Evolutionary conservation across 202 grass and related monocot genomes (phyloP).

Genomic region (Digitaria exilis): DNA sequence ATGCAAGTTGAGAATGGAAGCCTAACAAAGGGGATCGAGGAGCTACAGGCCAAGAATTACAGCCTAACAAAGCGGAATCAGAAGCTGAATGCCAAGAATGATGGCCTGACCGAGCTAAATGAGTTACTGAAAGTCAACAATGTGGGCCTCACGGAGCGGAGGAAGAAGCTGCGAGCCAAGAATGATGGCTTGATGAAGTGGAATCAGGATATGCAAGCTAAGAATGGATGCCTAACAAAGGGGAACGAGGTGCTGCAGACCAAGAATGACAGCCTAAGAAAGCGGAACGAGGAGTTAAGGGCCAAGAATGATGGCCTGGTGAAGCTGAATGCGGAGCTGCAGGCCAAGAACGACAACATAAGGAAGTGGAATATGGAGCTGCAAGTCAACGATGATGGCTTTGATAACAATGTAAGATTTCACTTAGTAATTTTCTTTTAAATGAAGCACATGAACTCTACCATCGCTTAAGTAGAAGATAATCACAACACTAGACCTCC

Average conservation of each 20-base stretch:
- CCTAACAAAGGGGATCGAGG: too few relatives aligned
- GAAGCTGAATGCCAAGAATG: background rate
- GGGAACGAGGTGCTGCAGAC: too few relatives aligned
- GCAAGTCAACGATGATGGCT: background rate
- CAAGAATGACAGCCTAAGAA: background rate
- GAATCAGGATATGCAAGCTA: too few relatives aligned
- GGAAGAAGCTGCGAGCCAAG: background rate
- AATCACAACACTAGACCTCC: too few relatives aligned
- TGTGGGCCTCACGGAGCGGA: background rate
- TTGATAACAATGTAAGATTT: constrained; percentile 2
- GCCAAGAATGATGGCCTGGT: background rate
- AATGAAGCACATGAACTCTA: background rate
- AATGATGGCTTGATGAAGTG: too few relatives aligned
- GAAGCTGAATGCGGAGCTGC: background rate
- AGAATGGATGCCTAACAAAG: too few relatives aligned
- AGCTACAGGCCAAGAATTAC: background rate
- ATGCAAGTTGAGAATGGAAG: too few relatives aligned
- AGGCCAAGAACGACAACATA: background rate
- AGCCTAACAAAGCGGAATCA: background rate
- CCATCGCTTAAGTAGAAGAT: background rate
- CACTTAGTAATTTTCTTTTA: background rate
- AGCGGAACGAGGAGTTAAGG: background rate
- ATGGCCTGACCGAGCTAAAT: background rate
- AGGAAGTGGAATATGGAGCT: background rate
- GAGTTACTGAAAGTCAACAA: constrained; percentile 15